These are phyloP conservation scores for Yamadazyma kitorensis DNA, from an alignment of 805 yeast species.

Conservation along the genomic window DNA sequence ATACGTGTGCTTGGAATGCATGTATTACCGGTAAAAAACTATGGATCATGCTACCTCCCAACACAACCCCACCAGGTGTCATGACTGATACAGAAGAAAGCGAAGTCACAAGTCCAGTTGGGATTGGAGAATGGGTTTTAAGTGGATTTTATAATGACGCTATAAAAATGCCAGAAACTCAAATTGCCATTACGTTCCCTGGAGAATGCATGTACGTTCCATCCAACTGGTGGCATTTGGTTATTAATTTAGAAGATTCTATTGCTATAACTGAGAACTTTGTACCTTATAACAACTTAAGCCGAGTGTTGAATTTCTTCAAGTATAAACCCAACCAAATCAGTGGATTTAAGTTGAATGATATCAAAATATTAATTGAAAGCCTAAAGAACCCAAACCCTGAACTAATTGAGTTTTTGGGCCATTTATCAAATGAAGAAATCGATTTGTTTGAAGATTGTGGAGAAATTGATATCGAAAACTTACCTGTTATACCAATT, in stretches of 20 bases:
- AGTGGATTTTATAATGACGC: conserved; percentile 78
- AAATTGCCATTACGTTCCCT: conserved; percentile 71
- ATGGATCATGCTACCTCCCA: conserved; percentile 89
- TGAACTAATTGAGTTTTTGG: conserved; percentile 3
- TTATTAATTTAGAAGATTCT: conserved; percentile 78
- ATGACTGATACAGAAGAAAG: conserved; percentile 72
- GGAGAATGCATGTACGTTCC: conserved; percentile 90
- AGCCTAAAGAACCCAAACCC: conserved; percentile 8
- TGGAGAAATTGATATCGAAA: conserved; percentile 53
- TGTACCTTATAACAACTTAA: conserved; percentile 63
- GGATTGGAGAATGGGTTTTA: conserved; percentile 87
- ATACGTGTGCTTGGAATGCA: conserved; percentile 89
- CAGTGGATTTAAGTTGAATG: conserved; percentile 70
- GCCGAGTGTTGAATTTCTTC: conserved; percentile 64
- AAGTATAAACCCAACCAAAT: conserved; percentile 66
- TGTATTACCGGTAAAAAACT: conserved; percentile 70
- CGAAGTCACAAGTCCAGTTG: conserved; percentile 90
- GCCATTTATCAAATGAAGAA: no score
- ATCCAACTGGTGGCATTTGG: conserved; percentile 97
- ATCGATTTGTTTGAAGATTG: conserved; percentile 50
- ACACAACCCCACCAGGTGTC: conserved; percentile 79
- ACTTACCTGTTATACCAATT: conserved; percentile 51
- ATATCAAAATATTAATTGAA: conserved; percentile 40
- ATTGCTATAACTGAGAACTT: conserved; percentile 89
- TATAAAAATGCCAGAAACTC: conserved; percentile 52